phyloP scores from a whole-genome alignment of 2,329 filamentous ascomycete species.

The Neonectria hederae region DNA sequence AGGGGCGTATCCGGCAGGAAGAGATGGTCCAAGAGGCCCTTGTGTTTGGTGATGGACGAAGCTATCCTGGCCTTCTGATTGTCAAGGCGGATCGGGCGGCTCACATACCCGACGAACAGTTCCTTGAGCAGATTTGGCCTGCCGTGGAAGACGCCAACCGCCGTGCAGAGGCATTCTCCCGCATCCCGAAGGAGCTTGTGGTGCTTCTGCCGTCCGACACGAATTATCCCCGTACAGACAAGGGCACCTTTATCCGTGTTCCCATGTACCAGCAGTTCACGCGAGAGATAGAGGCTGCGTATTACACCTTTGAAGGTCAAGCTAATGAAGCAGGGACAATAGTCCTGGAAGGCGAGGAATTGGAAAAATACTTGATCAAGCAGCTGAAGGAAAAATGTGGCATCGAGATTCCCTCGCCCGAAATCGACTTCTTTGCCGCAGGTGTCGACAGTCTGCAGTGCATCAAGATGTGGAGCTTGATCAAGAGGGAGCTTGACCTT shows the following conservation, averaged over 20 bases:
- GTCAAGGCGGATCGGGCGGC: constrained; percentile 58
- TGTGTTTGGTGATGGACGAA: constrained; percentile 64
- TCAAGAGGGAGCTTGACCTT: constrained; percentile 62
- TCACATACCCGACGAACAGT: constrained; percentile 53
- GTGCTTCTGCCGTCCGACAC: constrained; percentile 56
- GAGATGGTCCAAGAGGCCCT: constrained; percentile 64
- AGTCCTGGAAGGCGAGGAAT: constrained; percentile 25
- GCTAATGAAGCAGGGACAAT: constrained; percentile 17
- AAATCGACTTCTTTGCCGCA: constrained; percentile 63
- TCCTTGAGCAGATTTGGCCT: constrained; percentile 59
- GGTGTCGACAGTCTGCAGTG: constrained; percentile 69
- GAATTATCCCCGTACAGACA: constrained; percentile 60
- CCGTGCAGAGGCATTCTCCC: constrained; percentile 60
- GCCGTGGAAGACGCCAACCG: constrained; percentile 61
- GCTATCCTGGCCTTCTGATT: constrained; percentile 63
- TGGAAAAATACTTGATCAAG: constrained; percentile 44
- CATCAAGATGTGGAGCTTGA: constrained; percentile 62
- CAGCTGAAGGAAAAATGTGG: constrained; percentile 46
- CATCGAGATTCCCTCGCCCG: background rate
- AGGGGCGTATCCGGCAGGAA: constrained; percentile 63
- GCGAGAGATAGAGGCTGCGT: constrained; percentile 54
- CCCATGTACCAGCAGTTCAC: constrained; percentile 58
- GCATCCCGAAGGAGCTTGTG: constrained; percentile 63
- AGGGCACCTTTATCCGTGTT: constrained; percentile 62
- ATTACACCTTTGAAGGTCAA: constrained; percentile 38